Evolutionary conservation across 1,284 basidiomycete genomes (phyloP).

Genomic region (Apiotrichum laibachii): DNA sequence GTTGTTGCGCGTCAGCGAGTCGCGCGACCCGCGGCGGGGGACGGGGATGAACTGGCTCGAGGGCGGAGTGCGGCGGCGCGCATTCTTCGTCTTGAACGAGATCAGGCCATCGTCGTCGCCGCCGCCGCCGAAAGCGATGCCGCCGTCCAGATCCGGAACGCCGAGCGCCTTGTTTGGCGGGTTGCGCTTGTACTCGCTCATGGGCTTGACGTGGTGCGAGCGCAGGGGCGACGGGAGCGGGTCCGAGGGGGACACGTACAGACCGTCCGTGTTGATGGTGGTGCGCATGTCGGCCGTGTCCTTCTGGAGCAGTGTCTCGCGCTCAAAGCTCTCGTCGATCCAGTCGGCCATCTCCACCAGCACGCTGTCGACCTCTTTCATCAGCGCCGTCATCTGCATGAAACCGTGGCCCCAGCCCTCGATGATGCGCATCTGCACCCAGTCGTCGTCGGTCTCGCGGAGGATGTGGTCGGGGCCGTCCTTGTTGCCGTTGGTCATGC

Average conservation of each 20-base stretch:
- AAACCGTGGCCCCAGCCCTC: slow-evolving; percentile 91
- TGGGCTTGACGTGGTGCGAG: slow-evolving; percentile 46
- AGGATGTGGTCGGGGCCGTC: slow-evolving; percentile 53
- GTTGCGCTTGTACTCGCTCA: slow-evolving; percentile 35
- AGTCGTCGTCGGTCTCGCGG: slow-evolving; percentile 80
- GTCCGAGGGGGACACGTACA: slow-evolving; percentile 5
- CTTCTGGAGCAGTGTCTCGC: slow-evolving; percentile 32
- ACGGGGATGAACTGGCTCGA: slow-evolving; percentile 44
- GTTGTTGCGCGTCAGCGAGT: slow-evolving; percentile 35
- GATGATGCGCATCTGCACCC: slow-evolving; percentile 89
- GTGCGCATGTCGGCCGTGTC: slow-evolving; percentile 32
- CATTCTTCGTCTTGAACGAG: slow-evolving; percentile 50
- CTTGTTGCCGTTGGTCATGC: slow-evolving; percentile 48
- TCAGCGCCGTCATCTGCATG: slow-evolving; percentile 85
- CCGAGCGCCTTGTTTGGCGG: slow-evolving; percentile 33
- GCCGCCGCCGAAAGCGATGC: slow-evolving; percentile 19
- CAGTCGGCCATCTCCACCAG: slow-evolving; percentile 88
- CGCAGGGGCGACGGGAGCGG: slow-evolving; percentile 16
- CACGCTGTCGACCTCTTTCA: slow-evolving; percentile 70
- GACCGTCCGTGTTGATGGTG: slow-evolving; percentile 14
- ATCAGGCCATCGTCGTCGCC: slow-evolving; percentile 49
- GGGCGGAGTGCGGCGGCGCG: slow-evolving; percentile 54
- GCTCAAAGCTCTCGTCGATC: slow-evolving; percentile 76
- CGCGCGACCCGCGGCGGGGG: slow-evolving; percentile 41
- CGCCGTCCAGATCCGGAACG: slow-evolving; percentile 43